These are phyloP conservation scores for Westerdykella sp. DNA, from an alignment of 2,329 filamentous ascomycete species.

Conservation along the genomic window DNA sequence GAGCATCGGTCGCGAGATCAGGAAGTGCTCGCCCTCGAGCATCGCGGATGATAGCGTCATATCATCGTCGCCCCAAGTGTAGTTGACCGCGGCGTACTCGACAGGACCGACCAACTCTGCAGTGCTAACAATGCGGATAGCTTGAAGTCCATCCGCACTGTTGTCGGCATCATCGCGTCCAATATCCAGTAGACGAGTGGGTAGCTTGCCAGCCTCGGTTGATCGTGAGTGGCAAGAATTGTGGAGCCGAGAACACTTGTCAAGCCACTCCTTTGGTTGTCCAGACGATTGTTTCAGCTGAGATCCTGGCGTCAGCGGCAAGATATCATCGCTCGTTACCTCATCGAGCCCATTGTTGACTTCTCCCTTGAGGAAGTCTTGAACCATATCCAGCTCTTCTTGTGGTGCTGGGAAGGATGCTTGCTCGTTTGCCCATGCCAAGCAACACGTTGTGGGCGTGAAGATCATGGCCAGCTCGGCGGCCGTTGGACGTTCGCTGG, in stretches of 20 bases:
- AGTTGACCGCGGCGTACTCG: conserved; percentile 27
- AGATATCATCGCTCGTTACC: too few relatives aligned
- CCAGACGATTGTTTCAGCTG: too few relatives aligned
- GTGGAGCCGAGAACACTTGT: conserved; percentile 24
- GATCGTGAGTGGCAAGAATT: conserved; percentile 16
- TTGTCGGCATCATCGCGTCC: conserved; percentile 6
- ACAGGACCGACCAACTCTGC: conserved; percentile 9
- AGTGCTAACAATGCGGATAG: conserved; percentile 21
- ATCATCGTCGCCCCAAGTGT: conserved; percentile 20
- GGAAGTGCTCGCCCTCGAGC: too few relatives aligned
- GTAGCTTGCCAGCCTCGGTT: conserved; percentile 12
- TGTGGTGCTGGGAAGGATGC: conserved; percentile 26
- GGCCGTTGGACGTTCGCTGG: conserved; percentile 26
- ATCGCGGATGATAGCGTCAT: conserved; percentile 9
- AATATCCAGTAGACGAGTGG: conserved; percentile 30
- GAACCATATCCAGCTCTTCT: conserved; percentile 24
- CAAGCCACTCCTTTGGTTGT: conserved; percentile 15
- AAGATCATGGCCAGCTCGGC: conserved; percentile 27
- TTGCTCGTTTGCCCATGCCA: conserved; percentile 33
- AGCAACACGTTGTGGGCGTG: conserved; percentile 33
- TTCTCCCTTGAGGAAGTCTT: conserved; percentile 3
- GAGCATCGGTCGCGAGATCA: conserved; percentile 6
- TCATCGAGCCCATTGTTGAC: too few relatives aligned
- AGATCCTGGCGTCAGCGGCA: too few relatives aligned
- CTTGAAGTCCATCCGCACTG: conserved; percentile 6